Base-by-base conservation (phyloP, 177 flowering plant species). In the Vitis hybrid region DNA sequence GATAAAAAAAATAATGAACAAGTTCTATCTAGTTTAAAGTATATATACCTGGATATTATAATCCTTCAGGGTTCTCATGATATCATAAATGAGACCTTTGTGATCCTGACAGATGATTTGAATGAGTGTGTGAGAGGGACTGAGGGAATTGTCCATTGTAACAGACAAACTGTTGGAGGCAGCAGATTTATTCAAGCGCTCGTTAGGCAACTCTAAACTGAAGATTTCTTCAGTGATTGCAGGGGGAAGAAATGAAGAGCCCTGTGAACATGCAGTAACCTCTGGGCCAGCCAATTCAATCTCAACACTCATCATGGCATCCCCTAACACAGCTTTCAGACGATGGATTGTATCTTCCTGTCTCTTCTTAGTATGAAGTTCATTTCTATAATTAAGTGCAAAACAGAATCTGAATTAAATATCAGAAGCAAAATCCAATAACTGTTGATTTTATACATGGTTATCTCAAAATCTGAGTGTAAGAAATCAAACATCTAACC, bases 1-100 rank as follows among this genome's bases (percentile, higher is more conserved):
- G 30, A 27, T 0, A 27, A 27, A 18, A 21, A 27, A 5, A 3
- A 3, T 54, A 15, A 54, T 54, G 56, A 15, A 3, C 2, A 54
- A 54, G 56, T 56, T 56, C 3, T 17, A 21, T 8, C 18, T 40
- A 18, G 18, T 58, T 57, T n/a, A 6, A 24, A 57, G 8, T 21
- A 2, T 5, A 32, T 58, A 2, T 77, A 90, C 98, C 95, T 93
- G 92, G 50, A 90, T 86, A 67, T 89, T 88, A 75, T 81, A 90
- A 67, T 93, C 97, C 82, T 93, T 93, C 13, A 91, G 70, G 32
- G 95, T 90, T 79, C 95, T 81, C 98, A 90, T 91, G 35, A 85
- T 81, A 73, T 93, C 98, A 61, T 90, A 93, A 8, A 93, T 76
- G 32, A 93, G 91, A 64, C 98, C 98, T 75, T 90, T 91, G 77